Evolutionary conservation across 805 yeast species (phyloP), one percentile per base, ranked within the genome.

Genomic region (Barnettozyma sp.): DNA sequence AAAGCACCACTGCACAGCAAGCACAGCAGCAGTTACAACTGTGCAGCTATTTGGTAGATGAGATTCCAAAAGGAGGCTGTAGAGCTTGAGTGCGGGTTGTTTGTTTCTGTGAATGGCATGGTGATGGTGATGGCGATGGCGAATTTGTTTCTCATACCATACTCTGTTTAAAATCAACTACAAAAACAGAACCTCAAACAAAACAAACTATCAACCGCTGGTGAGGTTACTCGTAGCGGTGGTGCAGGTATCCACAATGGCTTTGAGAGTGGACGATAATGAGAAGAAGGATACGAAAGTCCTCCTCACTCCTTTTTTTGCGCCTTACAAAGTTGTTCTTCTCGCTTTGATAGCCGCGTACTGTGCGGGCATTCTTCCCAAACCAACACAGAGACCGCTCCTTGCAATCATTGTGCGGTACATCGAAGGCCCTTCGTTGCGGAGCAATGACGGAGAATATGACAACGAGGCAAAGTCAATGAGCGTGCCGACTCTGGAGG

Each of bases 271-370:
- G 7, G 18, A 14, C 14, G 14, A 10, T 9, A 24, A 24, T n/a
- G 15, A 10, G 7, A 14, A 11, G 8, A 27, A 18, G 15, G 31
- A 35, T 11, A 28, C 34, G 9, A 41, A 35, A 7, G 47, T 49
- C 11, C 42, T 45, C 3, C 43, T 68, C 16, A 61, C 70, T 2
- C 63, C 67, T 3, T 49, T 60, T 1, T 44, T 78, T 19, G 70
- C 80, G 6, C 76, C 83, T 1, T 67, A 72, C 38, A 75, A 73
- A 43, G 55, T 78, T 0, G 71, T 77, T 2, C 45, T 76, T 1
- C 46, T 76, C 8, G 55, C 68, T 3, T 48, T 78, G 11, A 62
- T 76, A 5, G 63, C 64, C 12, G 68, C 69, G 0, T 71, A 72
- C 44, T 62, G 75, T 30, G 50, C 62, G 10, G 62, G 62, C 7